phyloP scores from a whole-genome alignment of 768 basidiomycete genomes.

The Suillus tomentosus region DNA sequence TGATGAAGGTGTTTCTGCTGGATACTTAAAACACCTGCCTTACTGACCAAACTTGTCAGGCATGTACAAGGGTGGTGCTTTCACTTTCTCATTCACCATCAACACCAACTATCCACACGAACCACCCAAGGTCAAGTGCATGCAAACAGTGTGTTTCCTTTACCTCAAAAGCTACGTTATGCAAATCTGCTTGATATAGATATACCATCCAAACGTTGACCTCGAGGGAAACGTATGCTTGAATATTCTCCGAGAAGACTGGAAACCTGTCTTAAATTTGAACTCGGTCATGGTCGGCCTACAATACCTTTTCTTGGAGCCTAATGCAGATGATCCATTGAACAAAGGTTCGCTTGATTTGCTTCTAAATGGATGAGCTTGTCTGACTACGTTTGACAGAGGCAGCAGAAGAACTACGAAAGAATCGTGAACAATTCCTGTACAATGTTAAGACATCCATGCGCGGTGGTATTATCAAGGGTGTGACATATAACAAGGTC shows the following conservation, averaged over 20 bases:
- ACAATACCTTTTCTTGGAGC: conserved; percentile 98
- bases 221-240: conserved; percentile 98
- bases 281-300: conserved; percentile 98
- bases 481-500: conserved; percentile 81
- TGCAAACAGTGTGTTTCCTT: conserved; percentile 69
- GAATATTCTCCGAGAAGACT: conserved; percentile 98
- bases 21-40: neutral
- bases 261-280: conserved; percentile 98
- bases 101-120: conserved; percentile 99
- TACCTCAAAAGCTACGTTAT: conserved; percentile 2
- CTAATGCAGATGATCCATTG: conserved; percentile 96
- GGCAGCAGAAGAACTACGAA: conserved; percentile 92
- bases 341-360: conserved; percentile 83
- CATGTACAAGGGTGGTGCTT: conserved; percentile 97
- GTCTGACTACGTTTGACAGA: conserved; percentile 51
- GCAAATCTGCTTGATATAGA: conserved; percentile 49
- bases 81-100: conserved; percentile 93
- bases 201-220: conserved; percentile 99
- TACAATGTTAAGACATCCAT: conserved; percentile 87
- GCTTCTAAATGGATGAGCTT: conserved; percentile 1
- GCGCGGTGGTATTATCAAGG: conserved; percentile 78
- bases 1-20: conserved; percentile 76
- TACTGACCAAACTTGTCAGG: conserved; percentile 47
- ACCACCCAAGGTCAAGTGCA: conserved; percentile 98
- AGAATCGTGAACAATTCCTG: conserved; percentile 81